Conservation (phyloP, 768 basidiomycete species). For the Collybiopsis luxurians region DNA sequence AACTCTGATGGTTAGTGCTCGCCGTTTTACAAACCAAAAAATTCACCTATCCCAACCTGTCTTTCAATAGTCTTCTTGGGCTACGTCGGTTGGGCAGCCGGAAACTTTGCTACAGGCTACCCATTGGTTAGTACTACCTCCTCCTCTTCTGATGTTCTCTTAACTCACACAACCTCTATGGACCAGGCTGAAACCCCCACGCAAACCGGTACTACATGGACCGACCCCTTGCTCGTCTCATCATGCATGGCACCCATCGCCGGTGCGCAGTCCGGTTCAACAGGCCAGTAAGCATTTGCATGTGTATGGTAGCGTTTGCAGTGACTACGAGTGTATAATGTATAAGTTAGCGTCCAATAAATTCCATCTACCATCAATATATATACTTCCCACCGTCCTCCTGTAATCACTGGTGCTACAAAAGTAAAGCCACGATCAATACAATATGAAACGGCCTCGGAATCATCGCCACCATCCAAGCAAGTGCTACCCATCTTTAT, state of each 20-base stretch:
- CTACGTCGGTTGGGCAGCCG: slow-evolving; percentile 59
- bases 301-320: no score
- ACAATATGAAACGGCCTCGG: no score
- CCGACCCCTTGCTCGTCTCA: slow-evolving; percentile 39
- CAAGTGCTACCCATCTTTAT: no score
- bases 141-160: not conserved
- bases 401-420: no score
- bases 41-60: not conserved
- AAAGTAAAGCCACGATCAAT: no score
- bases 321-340: no score
- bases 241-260: slow-evolving; percentile 28
- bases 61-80: slow-evolving; percentile 43
- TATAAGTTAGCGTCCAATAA: no score
- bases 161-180: not conserved
- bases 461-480: no score
- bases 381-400: no score
- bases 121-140: slow-evolving; percentile 24
- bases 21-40: not conserved
- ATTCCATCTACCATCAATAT: no score
- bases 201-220: slow-evolving; percentile 31
- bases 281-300: slow-evolving; percentile 9
- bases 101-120: slow-evolving; percentile 43
- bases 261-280: slow-evolving; percentile 18
- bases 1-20: slow-evolving; percentile 44
- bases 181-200: slow-evolving; percentile 26